Base-by-base conservation (phyloP, 805 yeast genomes). In the Kluyveromyces lactis region DNA sequence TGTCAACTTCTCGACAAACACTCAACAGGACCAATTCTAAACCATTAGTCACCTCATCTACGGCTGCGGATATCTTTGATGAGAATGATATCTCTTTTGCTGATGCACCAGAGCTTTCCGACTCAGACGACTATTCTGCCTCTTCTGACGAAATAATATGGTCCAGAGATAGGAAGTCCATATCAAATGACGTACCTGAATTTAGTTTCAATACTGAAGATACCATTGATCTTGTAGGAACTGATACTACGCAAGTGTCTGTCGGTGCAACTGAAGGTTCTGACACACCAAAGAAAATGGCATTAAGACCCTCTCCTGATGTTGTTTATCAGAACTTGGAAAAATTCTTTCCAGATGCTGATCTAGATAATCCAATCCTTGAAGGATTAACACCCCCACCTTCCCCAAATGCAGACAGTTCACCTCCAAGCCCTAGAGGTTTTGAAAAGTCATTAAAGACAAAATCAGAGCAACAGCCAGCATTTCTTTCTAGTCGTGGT, bases 291-390 rank as follows among this genome's bases (percentile, higher is more conserved):
- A 52, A 62, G 19, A 64, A 63, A 40, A 76, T 80, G 86, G 79
- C 81, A 6, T 81, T 92, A 12, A 77, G 99, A 56, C 99, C 99
- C 2, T 87, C 97, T 0, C 82, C 95, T 1, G 97, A 90, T 53
- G 94, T 85, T 31, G 81, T 92, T 23, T 92, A 89, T 56, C 86
- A 86, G 41, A 89, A 92, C 51, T 72, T 92, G 45, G 99, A 92
- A 49, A 75, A 76, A 53, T 92, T 84, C 57, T 92, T 92, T 68
- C 98, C 98, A 0, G 73, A 83, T 50, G 79, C 97, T 0, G 90
- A 90, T 60, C 70, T 92, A 44, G 99, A 92, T 56, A 83, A 81
- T 51, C 95, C 97, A 2, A 86, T 92, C 26, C 75, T 90, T 18
- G 95, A 83, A 47, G 77, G 82, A 2, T 71, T 71, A 0, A 62